A percentile compares a stretch with the other conserved stretches of the same genome.
phyloP scores from a whole-genome alignment of 2,329 filamentous ascomycete genomes.

The Colletotrichum sublineola region DNA sequence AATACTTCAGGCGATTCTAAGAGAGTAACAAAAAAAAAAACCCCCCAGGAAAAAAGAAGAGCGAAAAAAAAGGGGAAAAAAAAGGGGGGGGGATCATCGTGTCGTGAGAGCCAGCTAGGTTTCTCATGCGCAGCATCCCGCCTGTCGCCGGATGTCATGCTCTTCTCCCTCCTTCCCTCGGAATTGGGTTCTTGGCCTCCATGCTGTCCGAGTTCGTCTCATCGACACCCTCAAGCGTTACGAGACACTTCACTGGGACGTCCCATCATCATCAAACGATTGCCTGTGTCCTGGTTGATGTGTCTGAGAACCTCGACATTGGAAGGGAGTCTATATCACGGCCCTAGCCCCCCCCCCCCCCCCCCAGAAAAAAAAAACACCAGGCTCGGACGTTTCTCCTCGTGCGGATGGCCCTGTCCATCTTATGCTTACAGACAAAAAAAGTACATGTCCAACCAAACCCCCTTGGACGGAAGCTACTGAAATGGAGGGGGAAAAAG shows the following conservation, averaged over 20 bases:
- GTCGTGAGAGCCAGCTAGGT: background rate
- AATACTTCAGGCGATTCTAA: background rate
- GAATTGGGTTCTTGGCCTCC: background rate
- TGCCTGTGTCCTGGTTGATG: background rate
- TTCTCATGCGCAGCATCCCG: constrained; percentile 25
- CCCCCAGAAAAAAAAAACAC: background rate
- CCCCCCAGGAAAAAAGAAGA: accelerated
- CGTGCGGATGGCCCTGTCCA: background rate
- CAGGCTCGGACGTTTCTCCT: background rate
- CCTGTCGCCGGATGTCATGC: constrained; percentile 15
- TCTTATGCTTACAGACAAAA: constrained; percentile 23
- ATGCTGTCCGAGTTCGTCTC: constrained; percentile 3
- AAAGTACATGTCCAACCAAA: constrained; percentile 4
- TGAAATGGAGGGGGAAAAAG: background rate
- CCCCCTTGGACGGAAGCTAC: constrained; percentile 3
- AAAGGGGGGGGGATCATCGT: background rate
- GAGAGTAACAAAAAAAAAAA: background rate
- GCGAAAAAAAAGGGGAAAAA: background rate
- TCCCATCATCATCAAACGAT: background rate
- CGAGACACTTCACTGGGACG: background rate
- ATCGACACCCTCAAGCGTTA: background rate
- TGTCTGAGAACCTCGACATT: background rate
- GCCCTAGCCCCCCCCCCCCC: background rate
- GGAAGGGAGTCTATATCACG: background rate
- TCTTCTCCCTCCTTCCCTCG: background rate